Evolutionary conservation across 768 basidiomycete species (phyloP).

Genomic region (Psilocybe subaeruginosa): DNA sequence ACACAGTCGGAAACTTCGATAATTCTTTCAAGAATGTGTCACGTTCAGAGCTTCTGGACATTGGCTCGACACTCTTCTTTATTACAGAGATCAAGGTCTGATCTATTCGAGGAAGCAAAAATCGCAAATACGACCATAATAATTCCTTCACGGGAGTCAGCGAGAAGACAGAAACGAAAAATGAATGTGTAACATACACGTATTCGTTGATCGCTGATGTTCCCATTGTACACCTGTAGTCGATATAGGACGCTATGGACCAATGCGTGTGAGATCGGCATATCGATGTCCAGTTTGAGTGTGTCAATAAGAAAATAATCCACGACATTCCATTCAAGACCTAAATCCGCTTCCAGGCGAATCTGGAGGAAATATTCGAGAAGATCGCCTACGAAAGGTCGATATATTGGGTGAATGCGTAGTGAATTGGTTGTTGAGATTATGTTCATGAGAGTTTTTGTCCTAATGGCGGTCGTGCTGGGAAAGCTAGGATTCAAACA

Average conservation of each 20-base stretch:
- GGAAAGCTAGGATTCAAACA: slow-evolving; percentile 18
- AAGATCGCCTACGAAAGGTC: slow-evolving; percentile 33
- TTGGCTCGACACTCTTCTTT: slow-evolving; percentile 21
- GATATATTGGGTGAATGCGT: slow-evolving; percentile 30
- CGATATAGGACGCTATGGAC: slow-evolving; percentile 39
- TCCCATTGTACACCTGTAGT: slow-evolving; percentile 41
- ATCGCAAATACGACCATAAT: slow-evolving; percentile 30
- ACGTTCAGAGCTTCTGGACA: slow-evolving; percentile 20
- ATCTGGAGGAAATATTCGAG: slow-evolving; percentile 43
- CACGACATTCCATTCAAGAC: slow-evolving; percentile 36
- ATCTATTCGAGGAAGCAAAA: slow-evolving; percentile 26
- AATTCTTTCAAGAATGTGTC: slow-evolving; percentile 18
- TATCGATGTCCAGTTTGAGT: slow-evolving; percentile 21
- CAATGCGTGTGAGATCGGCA: slow-evolving; percentile 33
- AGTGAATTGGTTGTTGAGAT: slow-evolving; percentile 34
- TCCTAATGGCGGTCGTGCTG: slow-evolving; percentile 17
- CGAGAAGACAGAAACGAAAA: background rate
- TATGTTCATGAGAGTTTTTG: slow-evolving; percentile 42
- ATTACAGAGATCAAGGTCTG: slow-evolving; percentile 18
- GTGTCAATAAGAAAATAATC: slow-evolving; percentile 31
- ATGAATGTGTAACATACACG: background rate
- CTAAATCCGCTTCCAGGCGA: slow-evolving; percentile 47
- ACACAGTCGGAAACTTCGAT: background rate
- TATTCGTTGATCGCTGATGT: slow-evolving; percentile 13
- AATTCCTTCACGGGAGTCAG: slow-evolving; percentile 23